A percentile compares a stretch with the other conserved stretches of the same genome.
Evolutionary conservation across 371 early-diverging fungal genomes (phyloP).

Genomic region (Mucor lusitanicus): DNA sequence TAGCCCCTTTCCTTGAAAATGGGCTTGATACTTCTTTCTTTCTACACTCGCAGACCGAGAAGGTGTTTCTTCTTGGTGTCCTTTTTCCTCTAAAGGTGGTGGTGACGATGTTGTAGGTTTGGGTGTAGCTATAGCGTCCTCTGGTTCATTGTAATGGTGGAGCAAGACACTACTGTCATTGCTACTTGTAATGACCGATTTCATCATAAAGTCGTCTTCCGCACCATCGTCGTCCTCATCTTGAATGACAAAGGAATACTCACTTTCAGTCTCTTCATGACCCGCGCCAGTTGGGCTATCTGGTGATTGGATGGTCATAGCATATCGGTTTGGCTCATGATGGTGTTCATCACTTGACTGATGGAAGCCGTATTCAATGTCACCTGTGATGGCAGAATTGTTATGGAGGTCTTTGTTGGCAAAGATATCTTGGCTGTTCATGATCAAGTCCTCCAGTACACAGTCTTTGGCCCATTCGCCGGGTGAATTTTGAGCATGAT

Average conservation of each 20-base stretch:
- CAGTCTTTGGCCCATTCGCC: constrained; percentile 52
- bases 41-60: constrained; percentile 7
- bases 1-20: constrained; percentile 41
- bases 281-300: constrained; percentile 16
- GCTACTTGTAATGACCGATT: neutral
- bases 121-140: too few species aligned
- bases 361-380: constrained; percentile 46
- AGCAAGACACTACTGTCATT: neutral
- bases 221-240: constrained; percentile 10
- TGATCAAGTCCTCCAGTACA: constrained; percentile 49
- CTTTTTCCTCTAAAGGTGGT: neutral
- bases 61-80: neutral
- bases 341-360: neutral
- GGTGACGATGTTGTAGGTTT: neutral
- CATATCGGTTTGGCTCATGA: constrained; percentile 20
- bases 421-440: constrained; percentile 40
- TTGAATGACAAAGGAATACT: constrained; percentile 10
- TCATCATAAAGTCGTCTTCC: neutral
- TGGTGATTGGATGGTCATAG: constrained; percentile 26
- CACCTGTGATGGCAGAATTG: constrained; percentile 50
- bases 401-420: constrained; percentile 48
- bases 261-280: constrained; percentile 6
- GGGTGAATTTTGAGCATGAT: constrained; percentile 44
- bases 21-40: constrained; percentile 27
- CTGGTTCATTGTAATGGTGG: neutral